These are phyloP conservation scores for Colletotrichum orchidophilum DNA, from an alignment of 2,329 filamentous ascomycete species.

Conservation along the genomic window DNA sequence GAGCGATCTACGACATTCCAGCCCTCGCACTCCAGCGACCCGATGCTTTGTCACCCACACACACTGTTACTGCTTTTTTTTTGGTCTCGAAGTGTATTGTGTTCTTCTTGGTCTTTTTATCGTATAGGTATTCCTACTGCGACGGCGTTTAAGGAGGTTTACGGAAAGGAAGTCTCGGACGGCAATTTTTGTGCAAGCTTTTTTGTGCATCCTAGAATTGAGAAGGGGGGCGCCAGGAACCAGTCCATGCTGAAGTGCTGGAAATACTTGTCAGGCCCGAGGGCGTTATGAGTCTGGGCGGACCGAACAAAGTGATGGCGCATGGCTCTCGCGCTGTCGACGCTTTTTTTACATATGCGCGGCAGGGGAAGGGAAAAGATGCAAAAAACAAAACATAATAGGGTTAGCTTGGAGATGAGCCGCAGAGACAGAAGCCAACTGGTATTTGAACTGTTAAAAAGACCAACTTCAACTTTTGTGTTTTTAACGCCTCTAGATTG, in stretches of 20 bases:
- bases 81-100: constrained; percentile 37
- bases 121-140: constrained; percentile 28
- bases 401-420: constrained; percentile 26
- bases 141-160: constrained; percentile 29
- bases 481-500: neutral
- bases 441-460: constrained; percentile 14
- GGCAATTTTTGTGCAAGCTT: constrained; percentile 37
- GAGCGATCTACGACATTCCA: constrained; percentile 55
- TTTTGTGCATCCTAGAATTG: constrained; percentile 41
- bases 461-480: neutral
- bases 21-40: constrained; percentile 33
- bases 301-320: constrained; percentile 22
- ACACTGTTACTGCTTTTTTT: constrained; percentile 33
- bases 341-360: constrained; percentile 29
- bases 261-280: constrained; percentile 8
- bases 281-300: constrained; percentile 19
- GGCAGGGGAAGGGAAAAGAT: constrained; percentile 12
- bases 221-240: constrained; percentile 40
- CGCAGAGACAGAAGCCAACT: constrained; percentile 9
- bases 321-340: neutral
- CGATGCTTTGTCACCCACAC: constrained; percentile 29
- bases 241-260: constrained; percentile 33
- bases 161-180: constrained; percentile 27
- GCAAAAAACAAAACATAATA: constrained; percentile 28
- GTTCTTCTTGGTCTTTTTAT: constrained; percentile 29